Evolutionary conservation across 768 basidiomycete genomes (phyloP), one percentile per base, ranked within the genome.

Genomic region (Amanita subjunquillea): DNA sequence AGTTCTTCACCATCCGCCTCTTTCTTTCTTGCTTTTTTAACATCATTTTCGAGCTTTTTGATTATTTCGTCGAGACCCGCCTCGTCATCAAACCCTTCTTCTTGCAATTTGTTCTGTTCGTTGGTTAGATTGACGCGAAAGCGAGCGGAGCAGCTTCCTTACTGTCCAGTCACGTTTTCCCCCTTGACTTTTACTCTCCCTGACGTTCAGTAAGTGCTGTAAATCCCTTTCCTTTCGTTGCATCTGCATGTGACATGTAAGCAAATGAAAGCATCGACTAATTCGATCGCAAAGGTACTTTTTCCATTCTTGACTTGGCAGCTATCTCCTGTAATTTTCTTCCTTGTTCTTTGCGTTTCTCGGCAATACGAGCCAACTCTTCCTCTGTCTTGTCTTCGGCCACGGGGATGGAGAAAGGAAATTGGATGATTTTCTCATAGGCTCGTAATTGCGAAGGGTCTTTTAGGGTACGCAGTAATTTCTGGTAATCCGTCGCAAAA

Each of bases 311-410:
- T 49, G 83, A 83, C 64, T 84, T 90, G 0, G 88, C 86, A 25
- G 92, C 91, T 58, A 94, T 78, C 65, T 97, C 94, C 67, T 96
- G 94, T 48, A 99, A 65, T 61, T 90, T 83, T 51, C 80, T 76
- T 0, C 91, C 93, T 60, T 92, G 87, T 66, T 97, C 94, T 62
- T 78, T 83, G 51, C 87, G 70, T 65, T 80, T 85, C 66, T 97
- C 93, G 1, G 85, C 72, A 36, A 83, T 77, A 34, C 81, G 76
- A 3, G 82, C 78, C 0, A 96, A 65, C 62, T 97, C 93, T 59
- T 97, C 95, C 57, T 94, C 91, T 0, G 89, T 86, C 68, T 94
- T 96, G 65, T 92, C 90, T 38, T 90, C 85, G 1, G 75, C 66
- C 1, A 77, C 75, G 8, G 75, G 73, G 48, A 79, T 68, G 0